These are phyloP conservation scores for Fusarium caatingaense DNA, from an alignment of 2,329 filamentous ascomycete species.

Conservation along the genomic window DNA sequence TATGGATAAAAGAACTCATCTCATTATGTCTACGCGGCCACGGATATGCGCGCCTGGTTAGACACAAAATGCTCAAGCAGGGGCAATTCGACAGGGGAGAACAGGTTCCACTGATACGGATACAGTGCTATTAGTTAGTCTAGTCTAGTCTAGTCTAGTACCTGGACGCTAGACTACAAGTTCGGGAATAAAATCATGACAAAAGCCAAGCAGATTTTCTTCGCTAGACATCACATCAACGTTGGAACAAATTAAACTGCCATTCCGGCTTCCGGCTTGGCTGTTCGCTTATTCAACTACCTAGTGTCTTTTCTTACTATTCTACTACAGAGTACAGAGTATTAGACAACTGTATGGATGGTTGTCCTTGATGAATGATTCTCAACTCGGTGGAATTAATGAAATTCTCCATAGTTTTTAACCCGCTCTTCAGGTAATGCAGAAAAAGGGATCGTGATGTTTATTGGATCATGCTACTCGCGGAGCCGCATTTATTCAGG, in stretches of 20 bases:
- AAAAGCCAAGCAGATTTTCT: background rate
- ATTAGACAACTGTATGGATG: background rate
- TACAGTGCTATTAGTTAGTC: background rate
- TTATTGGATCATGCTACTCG: conserved; percentile 19
- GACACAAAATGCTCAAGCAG: conserved; percentile 2
- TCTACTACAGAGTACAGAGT: background rate
- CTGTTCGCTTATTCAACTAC: conserved; percentile 10
- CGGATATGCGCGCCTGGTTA: conserved; percentile 7
- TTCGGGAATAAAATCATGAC: conserved; percentile 9
- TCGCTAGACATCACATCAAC: background rate
- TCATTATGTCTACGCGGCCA: conserved; percentile 5
- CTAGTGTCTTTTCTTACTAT: background rate
- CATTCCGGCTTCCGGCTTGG: conserved; percentile 39
- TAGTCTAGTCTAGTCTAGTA: too few species aligned
- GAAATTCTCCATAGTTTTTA: conserved; percentile 19
- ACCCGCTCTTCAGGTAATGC: conserved; percentile 32
- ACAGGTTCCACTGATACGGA: conserved; percentile 3
- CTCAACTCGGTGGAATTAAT: conserved; percentile 28
- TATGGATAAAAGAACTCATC: conserved; percentile 4
- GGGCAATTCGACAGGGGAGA: background rate
- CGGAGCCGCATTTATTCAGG: conserved; percentile 20
- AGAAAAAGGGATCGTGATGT: conserved; percentile 24
- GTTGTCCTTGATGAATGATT: background rate
- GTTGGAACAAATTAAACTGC: conserved; percentile 13
- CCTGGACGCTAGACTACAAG: conserved; percentile 2